Evolutionary conservation across 2,329 filamentous ascomycete genomes (phyloP).

Genomic region (Paecilomyces sp.): DNA sequence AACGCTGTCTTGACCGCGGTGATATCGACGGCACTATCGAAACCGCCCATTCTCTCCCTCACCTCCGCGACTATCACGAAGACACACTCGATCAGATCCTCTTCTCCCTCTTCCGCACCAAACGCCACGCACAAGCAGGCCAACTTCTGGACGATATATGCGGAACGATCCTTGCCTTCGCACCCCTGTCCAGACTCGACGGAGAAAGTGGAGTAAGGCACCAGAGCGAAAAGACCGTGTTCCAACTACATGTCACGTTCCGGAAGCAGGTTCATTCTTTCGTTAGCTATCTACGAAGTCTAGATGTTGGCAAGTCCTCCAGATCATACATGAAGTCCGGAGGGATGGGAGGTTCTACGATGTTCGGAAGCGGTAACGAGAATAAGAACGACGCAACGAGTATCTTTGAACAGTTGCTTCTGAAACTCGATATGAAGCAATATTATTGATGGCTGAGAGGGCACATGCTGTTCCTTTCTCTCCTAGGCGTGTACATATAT

Average conservation of each 20-base stretch:
- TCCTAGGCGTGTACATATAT: not conserved
- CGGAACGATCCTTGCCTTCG: conserved; percentile 62
- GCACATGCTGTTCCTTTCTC: not conserved
- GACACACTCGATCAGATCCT: conserved; percentile 68
- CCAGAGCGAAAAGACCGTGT: conserved; percentile 32
- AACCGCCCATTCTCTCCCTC: conserved; percentile 55
- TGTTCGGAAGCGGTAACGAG: not conserved
- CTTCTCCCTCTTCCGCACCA: conserved; percentile 64
- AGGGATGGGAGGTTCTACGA: conserved; percentile 14
- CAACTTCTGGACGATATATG: conserved; percentile 73
- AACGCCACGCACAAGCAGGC: conserved; percentile 66
- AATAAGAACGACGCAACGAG: conserved; percentile 41
- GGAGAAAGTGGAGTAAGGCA: conserved; percentile 34
- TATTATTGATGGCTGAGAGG: conserved; percentile 44
- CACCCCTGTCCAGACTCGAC: conserved; percentile 32
- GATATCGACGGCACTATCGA: conserved; percentile 41
- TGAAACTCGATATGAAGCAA: conserved; percentile 63
- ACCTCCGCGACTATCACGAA: conserved; percentile 64
- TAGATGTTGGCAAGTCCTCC: conserved; percentile 57
- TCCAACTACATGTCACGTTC: conserved; percentile 57
- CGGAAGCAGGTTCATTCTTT: conserved; percentile 68
- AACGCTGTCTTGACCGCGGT: conserved; percentile 47
- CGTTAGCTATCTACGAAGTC: conserved; percentile 60
- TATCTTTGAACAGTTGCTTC: conserved; percentile 60
- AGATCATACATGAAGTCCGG: conserved; percentile 19